phyloP scores from a whole-genome alignment of 805 yeast genomes.

The Yamadazyma olivae region DNA sequence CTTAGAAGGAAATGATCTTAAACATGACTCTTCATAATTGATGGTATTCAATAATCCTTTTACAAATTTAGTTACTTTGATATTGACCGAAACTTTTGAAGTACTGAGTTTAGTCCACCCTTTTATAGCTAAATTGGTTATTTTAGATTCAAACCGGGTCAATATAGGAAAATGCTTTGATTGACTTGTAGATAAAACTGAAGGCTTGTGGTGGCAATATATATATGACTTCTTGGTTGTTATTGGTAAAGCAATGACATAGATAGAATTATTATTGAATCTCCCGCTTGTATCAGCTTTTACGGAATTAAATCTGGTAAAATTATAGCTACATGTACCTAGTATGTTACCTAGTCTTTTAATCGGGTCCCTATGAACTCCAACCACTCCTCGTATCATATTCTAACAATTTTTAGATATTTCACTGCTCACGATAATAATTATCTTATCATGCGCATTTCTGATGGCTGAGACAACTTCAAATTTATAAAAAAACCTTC shows the following conservation, averaged over 20 bases:
- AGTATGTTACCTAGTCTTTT: too few species aligned
- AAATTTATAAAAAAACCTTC: too few species aligned
- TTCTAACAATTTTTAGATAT: too few species aligned
- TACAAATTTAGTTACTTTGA: slow-evolving; percentile 53
- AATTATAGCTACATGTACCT: too few species aligned
- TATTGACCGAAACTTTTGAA: slow-evolving; percentile 57
- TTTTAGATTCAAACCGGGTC: slow-evolving; percentile 44
- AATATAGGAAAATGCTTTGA: slow-evolving; percentile 24
- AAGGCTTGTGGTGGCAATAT: slow-evolving; percentile 59
- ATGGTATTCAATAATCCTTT: slow-evolving; percentile 55
- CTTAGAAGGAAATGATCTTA: slow-evolving; percentile 73
- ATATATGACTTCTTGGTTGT: slow-evolving; percentile 60
- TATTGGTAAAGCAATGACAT: slow-evolving; percentile 70
- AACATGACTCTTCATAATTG: slow-evolving; percentile 77
- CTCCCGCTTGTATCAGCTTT: too few species aligned
- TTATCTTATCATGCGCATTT: too few species aligned
- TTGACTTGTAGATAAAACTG: slow-evolving; percentile 23
- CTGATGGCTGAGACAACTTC: too few species aligned
- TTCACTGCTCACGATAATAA: too few species aligned
- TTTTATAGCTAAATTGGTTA: slow-evolving; percentile 47
- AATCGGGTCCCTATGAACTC: too few species aligned
- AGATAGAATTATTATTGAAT: slow-evolving; percentile 44
- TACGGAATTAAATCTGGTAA: background rate
- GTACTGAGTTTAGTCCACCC: slow-evolving; percentile 62
- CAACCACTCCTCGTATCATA: too few species aligned